Evolutionary conservation across 2,329 filamentous ascomycete species (phyloP).

Genomic region (Ascochyta koolunga): DNA sequence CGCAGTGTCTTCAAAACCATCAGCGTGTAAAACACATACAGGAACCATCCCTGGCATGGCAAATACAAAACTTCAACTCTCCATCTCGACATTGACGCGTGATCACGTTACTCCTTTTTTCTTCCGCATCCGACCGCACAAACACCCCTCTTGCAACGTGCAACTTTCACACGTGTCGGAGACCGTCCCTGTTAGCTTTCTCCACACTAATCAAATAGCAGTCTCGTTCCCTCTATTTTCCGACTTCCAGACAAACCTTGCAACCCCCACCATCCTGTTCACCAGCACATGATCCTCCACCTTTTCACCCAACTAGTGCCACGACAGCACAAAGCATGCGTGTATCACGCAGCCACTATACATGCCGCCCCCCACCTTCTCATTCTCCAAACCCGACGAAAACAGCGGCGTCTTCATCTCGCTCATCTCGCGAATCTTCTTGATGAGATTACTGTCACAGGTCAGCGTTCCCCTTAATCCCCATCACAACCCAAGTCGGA

Average conservation of each 20-base stretch:
- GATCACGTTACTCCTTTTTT: conserved; percentile 23
- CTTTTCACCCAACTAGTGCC: too few relatives aligned
- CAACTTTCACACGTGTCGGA: neutral
- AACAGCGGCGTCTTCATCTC: conserved; percentile 38
- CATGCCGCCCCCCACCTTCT: neutral
- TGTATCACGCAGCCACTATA: conserved; percentile 21
- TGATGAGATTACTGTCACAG: conserved; percentile 50
- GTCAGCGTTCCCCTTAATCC: too few relatives aligned
- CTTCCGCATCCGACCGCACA: conserved; percentile 6
- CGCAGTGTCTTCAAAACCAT: conserved; percentile 50
- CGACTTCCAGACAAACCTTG: too few relatives aligned
- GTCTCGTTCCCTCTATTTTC: too few relatives aligned
- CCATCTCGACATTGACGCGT: conserved; percentile 12
- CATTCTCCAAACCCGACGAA: conserved; percentile 21
- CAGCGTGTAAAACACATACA: conserved; percentile 40
- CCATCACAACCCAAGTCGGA: too few relatives aligned
- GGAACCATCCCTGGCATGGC: neutral
- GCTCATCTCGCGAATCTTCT: conserved; percentile 53
- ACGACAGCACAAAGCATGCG: too few relatives aligned
- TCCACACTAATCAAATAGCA: too few relatives aligned
- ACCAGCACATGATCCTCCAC: too few relatives aligned
- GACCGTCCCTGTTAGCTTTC: too few relatives aligned
- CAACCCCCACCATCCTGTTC: too few relatives aligned
- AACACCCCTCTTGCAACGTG: neutral
- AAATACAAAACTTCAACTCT: conserved; percentile 1